Base-by-base conservation (phyloP, 345 rosid genomes). In the Schrenkiella parvula region DNA sequence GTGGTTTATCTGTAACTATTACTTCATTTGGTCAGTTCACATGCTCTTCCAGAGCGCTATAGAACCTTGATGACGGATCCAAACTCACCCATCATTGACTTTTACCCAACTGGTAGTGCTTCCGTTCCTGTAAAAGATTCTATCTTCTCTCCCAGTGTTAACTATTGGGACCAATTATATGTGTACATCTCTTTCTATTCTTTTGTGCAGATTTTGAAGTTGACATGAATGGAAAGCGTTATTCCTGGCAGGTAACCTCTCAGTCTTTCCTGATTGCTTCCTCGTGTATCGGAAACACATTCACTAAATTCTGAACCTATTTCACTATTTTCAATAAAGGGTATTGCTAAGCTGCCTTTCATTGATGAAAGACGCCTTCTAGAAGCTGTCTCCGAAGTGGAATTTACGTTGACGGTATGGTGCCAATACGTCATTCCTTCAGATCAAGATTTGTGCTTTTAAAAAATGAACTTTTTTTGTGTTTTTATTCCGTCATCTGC, bases 141-240 rank as follows among this genome's bases (percentile, higher is more conserved):
- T 26, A 23, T 28, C 56, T 5, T 37, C 52, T 44, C 43, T 9
- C 64, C 46, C 21, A n/a, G 43, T 34, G 50, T 11, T 7, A 41
- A 17, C 2, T 51, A 34, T 17, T 39, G 32, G 46, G 26, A 41
- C 51, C 38, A 39, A 10, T 32, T 46, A 17, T 23, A n/a, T 60
- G 44, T 70, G 19, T 9, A 28, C 17, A 18, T 47, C 9, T 11
- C 52, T 52, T 65, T 66, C 17, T 58, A 10, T 6, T 34, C 79
- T 56, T 41, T 61, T 29, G 31, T 34, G 44, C 51, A 92, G 97
- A 95, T 80, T 95, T 95, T 78, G 96, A 90, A 78, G 89, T 95
- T 69, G 99, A 95, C 82, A 95, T 92, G 93, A 85, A 86, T 75
- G 99, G 99, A 41, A 95, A 92, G 79, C 92, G 97, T 32, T 92